Percentiles rank a stretch among this genome's conserved stretches.
Conservation (phyloP, 1,284 basidiomycete genomes). For the Acaromyces ingoldii region DNA sequence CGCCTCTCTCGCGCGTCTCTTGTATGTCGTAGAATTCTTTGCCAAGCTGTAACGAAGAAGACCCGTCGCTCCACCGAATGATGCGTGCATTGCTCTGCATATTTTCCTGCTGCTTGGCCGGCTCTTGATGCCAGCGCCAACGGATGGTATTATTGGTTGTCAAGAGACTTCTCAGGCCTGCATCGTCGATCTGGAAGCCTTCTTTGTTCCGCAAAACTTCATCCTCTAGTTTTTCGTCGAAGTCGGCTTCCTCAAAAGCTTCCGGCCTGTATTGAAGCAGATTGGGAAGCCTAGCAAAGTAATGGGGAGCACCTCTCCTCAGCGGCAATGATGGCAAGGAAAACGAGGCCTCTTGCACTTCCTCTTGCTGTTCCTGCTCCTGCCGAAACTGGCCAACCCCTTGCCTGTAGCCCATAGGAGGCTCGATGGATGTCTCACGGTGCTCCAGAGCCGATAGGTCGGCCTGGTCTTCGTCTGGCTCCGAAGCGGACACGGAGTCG, state of each 20-base stretch:
- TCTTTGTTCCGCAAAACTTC: conserved; percentile 43
- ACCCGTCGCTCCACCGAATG: conserved; percentile 86
- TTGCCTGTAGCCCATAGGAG: conserved; percentile 5
- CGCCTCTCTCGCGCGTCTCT: conserved; percentile 20
- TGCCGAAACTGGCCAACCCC: neutral
- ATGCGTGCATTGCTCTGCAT: conserved; percentile 81
- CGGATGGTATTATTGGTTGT: conserved; percentile 84
- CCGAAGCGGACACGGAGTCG: too few relatives aligned
- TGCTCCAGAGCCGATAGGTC: conserved; percentile 1
- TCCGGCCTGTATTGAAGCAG: conserved; percentile 38
- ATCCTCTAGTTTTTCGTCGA: conserved; percentile 5
- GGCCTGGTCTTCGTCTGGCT: too few relatives aligned
- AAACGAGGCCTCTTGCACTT: conserved; percentile 4
- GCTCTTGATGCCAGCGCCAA: conserved; percentile 89
- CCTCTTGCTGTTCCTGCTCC: neutral
- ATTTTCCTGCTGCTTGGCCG: conserved; percentile 59
- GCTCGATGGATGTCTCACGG: neutral
- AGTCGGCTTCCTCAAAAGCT: conserved; percentile 21
- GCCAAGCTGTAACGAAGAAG: conserved; percentile 76
- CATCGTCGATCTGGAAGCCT: conserved; percentile 56
- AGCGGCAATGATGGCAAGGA: conserved; percentile 5
- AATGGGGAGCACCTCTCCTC: conserved; percentile 15
- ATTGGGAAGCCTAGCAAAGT: conserved; percentile 45
- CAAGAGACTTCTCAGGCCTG: conserved; percentile 52
- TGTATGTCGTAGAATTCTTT: conserved; percentile 78